Conservation (phyloP, 345 rosid species). For the Rhizophora mangle region DNA sequence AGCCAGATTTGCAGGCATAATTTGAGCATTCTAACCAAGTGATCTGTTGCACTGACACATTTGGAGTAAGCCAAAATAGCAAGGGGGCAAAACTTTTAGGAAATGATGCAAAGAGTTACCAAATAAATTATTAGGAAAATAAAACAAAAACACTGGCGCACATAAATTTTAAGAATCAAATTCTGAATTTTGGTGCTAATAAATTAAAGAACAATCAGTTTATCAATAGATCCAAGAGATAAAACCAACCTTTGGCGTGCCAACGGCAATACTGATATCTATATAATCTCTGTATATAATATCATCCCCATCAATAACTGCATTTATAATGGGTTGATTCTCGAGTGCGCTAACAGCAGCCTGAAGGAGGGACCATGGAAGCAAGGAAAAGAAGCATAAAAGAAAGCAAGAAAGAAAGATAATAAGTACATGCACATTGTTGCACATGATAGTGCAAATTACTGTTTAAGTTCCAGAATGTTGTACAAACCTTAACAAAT, state of each 20-base stretch:
- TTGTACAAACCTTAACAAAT: slow-evolving; percentile 59
- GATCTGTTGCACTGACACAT: not conserved
- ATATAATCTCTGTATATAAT: slow-evolving; percentile 89
- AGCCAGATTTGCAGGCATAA: too few relatives aligned
- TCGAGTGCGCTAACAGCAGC: slow-evolving; percentile 88
- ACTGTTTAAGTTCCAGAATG: not conserved
- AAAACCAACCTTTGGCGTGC: slow-evolving; percentile 75
- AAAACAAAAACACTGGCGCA: not conserved
- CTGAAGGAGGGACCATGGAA: slow-evolving; percentile 35
- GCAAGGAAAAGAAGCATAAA: not conserved
- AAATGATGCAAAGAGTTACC: not conserved
- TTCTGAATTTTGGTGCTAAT: not conserved
- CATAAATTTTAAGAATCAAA: not conserved
- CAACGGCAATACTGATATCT: slow-evolving; percentile 93
- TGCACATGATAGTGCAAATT: not conserved
- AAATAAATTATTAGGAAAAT: not conserved
- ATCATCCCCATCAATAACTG: slow-evolving; percentile 93
- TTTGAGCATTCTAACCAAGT: not conserved
- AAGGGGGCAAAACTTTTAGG: not conserved
- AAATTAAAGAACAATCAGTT: not conserved
- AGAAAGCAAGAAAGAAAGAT: not conserved
- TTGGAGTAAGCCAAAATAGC: too few relatives aligned
- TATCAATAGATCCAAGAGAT: slow-evolving; percentile 1
- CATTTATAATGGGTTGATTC: slow-evolving; percentile 86
- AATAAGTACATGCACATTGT: not conserved